phyloP scores from a whole-genome alignment of 2,329 filamentous ascomycete genomes.

The Hymenotorrendiella dingleyae region DNA sequence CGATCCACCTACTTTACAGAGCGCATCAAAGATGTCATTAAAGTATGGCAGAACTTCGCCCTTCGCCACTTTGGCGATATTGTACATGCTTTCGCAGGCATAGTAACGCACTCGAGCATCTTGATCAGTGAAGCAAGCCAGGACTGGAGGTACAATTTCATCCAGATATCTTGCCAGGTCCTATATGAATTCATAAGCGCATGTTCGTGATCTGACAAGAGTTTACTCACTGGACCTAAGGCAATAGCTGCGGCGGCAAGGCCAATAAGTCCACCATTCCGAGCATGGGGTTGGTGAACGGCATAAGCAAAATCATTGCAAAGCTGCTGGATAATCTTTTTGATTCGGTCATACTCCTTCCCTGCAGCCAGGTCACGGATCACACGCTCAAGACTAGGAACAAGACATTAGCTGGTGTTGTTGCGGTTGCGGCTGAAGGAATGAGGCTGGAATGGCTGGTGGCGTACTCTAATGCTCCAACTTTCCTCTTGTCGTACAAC shows the following conservation, averaged over 20 bases:
- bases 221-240: slow-evolving; percentile 69
- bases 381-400: slow-evolving; percentile 76
- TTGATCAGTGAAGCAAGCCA: slow-evolving; percentile 96
- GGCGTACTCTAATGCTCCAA: slow-evolving; percentile 86
- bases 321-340: slow-evolving; percentile 87
- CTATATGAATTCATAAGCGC: slow-evolving; percentile 37
- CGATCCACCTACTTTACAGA: slow-evolving; percentile 70
- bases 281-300: slow-evolving; percentile 90
- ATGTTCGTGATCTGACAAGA: not conserved
- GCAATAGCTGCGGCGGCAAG: slow-evolving; percentile 94
- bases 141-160: slow-evolving; percentile 90
- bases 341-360: slow-evolving; percentile 74
- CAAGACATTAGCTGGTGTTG: slow-evolving; percentile 7
- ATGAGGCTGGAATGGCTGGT: slow-evolving; percentile 14
- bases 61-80: slow-evolving; percentile 98
- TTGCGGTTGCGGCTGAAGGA: not conserved
- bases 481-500: slow-evolving; percentile 96
- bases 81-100: slow-evolving; percentile 99
- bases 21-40: slow-evolving; percentile 94
- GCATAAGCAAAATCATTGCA: slow-evolving; percentile 98
- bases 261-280: slow-evolving; percentile 94
- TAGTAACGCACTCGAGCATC: slow-evolving; percentile 97
- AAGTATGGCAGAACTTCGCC: slow-evolving; percentile 96
- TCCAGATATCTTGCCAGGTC: slow-evolving; percentile 88
- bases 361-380: slow-evolving; percentile 77